phyloP scores from a whole-genome alignment of 768 basidiomycete genomes.

The Glaciozyma antarctica region DNA sequence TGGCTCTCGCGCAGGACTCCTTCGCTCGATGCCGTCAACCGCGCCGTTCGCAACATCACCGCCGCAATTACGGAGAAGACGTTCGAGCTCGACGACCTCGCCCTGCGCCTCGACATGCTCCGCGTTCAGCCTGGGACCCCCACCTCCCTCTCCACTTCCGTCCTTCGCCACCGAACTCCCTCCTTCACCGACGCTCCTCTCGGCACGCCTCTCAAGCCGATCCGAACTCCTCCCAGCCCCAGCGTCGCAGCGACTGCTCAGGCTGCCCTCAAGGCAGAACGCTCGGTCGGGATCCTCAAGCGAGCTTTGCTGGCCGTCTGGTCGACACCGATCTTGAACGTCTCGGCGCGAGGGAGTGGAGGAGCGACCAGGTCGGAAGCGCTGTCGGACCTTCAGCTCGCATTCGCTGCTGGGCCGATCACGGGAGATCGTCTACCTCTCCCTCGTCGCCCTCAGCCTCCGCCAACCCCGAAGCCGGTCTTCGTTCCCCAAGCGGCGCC shows the following conservation, averaged over 20 bases:
- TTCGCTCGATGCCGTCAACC: constrained; percentile 70
- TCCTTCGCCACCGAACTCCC: background rate
- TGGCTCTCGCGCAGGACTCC: constrained; percentile 52
- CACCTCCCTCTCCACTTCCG: background rate
- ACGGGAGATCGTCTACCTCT: constrained; percentile 24
- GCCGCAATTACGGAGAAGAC: constrained; percentile 36
- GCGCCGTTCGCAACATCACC: constrained; percentile 78
- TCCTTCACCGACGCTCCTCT: constrained; percentile 10
- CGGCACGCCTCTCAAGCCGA: constrained; percentile 32
- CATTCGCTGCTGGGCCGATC: constrained; percentile 12
- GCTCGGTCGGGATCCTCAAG: constrained; percentile 62
- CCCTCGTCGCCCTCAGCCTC: constrained; percentile 15
- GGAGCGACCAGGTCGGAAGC: background rate
- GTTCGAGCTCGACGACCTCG: constrained; percentile 39
- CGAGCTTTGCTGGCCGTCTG: constrained; percentile 54
- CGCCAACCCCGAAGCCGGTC: background rate
- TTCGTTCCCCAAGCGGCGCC: background rate
- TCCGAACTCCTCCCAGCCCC: background rate
- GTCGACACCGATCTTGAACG: constrained; percentile 58
- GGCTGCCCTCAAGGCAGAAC: constrained; percentile 70
- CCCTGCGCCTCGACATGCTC: constrained; percentile 33
- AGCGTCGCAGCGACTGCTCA: constrained; percentile 47
- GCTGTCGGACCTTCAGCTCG: constrained; percentile 9
- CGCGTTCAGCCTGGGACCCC: constrained; percentile 14
- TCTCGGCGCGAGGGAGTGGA: background rate